Evolutionary conservation across 805 yeast species (phyloP), one percentile per base, ranked within the genome.

Genomic region (Wickerhamomyces bovis): DNA sequence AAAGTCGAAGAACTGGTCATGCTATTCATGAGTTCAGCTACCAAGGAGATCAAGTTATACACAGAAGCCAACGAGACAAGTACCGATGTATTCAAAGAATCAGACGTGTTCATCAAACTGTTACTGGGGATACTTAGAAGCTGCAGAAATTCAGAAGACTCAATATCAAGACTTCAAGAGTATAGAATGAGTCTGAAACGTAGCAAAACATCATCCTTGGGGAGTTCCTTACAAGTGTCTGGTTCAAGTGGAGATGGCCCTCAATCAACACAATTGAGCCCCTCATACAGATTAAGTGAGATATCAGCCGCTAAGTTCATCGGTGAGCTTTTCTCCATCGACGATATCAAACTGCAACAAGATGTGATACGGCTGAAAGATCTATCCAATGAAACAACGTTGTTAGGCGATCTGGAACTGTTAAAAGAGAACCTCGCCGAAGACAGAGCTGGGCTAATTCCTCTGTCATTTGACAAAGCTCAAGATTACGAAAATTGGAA

Each of bases 221-320:
- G 39, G 33, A 20, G 4, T 30, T 6, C 42, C 4, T 28, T 25
- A 22, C 38, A 28, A 28, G 23, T 13, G 13, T 25, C 39, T 9
- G 39, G 22, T 19, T 11, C 12, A 13, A 5, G n/a, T 19, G 11
- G 15, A n/a, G 12, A 13, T 2, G 13, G 22, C 16, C 19, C 19
- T 13, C 30, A 21, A n/a, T 28, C 36, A 8, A 10, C 36, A 9
- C 49, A 31, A 10, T 22, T 51, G 1, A 39, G 30, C 1, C 85
- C 87, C 2, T 69, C 82, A 0, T 84, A 74, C 56, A 69, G 73
- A 33, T 46, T 81, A 2, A 52, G 70, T 0, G 87, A 83, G 50
- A 77, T 84, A 64, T 76, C 78, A 18, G 70, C 72, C 49, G 73
- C 80, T 1, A 58, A 54, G n/a, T 63, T 76, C 21, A 55, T 85